Evolutionary conservation across 257 asterid genomes (phyloP).

Genomic region (Verbascum thapsus): DNA sequence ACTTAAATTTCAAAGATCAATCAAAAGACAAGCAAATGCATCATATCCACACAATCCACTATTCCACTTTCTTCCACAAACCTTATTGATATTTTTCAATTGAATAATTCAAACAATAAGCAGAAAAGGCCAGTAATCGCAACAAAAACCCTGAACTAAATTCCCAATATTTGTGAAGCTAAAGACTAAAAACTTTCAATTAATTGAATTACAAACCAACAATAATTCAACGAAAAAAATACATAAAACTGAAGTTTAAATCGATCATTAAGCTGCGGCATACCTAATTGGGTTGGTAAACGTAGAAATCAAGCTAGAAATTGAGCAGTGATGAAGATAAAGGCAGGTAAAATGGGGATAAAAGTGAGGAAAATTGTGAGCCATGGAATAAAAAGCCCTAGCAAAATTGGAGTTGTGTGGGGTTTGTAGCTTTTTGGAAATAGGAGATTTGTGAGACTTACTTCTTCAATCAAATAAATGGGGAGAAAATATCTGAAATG

Average conservation of each 20-base stretch:
- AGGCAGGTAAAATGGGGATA: slow-evolving; percentile 16
- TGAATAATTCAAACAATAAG: no score
- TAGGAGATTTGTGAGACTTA: slow-evolving; percentile 36
- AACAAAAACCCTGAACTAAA: slow-evolving; percentile 13
- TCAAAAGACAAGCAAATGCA: slow-evolving; percentile 14
- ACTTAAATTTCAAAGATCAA: slow-evolving; percentile 4
- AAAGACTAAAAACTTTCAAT: neutral
- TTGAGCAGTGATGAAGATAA: slow-evolving; percentile 11
- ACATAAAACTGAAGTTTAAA: no score
- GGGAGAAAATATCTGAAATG: slow-evolving; percentile 41
- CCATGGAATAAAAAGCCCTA: slow-evolving; percentile 47
- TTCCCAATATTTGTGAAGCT: slow-evolving; percentile 18
- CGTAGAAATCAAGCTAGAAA: slow-evolving; percentile 18
- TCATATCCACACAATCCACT: neutral
- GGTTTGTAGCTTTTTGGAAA: slow-evolving; percentile 13
- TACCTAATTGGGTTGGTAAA: slow-evolving; percentile 31
- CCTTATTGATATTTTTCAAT: neutral
- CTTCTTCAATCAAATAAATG: no score
- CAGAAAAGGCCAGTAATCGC: neutral
- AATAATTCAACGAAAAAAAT: no score
- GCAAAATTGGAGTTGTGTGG: slow-evolving; percentile 25
- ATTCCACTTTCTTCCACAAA: slow-evolving; percentile 19
- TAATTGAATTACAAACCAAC: no score
- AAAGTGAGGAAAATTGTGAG: slow-evolving; percentile 32
- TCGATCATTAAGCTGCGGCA: neutral